Evolutionary conservation across 306 rosid genomes (phyloP).

Genomic region (Purshia tridentata): DNA sequence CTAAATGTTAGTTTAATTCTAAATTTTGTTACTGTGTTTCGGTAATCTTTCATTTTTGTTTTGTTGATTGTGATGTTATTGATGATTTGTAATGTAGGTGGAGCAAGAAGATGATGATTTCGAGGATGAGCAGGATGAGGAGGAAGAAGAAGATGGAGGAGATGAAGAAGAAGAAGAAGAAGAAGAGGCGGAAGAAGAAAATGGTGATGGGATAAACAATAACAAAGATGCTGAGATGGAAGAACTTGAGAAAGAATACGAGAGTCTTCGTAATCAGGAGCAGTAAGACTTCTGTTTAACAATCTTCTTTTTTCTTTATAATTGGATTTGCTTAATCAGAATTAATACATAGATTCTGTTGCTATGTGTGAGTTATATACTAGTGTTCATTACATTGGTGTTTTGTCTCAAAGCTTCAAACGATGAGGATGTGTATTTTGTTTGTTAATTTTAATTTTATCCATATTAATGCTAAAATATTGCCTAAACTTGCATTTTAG

Average conservation of each 20-base stretch:
- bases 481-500: neutral
- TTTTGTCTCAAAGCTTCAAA: neutral
- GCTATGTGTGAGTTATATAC: neutral
- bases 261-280: slow-evolving; percentile 64
- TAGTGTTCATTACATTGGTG: neutral
- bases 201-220: slow-evolving; percentile 19
- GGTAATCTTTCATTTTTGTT: neutral
- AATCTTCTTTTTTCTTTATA: neutral
- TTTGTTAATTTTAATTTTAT: neutral
- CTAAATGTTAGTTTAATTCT: slow-evolving; percentile 22
- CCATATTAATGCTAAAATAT: neutral
- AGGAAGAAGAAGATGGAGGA: slow-evolving; percentile 13
- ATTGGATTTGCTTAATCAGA: neutral
- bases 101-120: slow-evolving; percentile 20
- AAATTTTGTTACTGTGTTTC: neutral
- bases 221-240: slow-evolving; percentile 64
- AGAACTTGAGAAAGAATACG: slow-evolving; percentile 73
- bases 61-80: slow-evolving; percentile 4
- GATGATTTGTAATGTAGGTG: slow-evolving; percentile 32
- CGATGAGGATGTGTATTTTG: neutral
- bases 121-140: slow-evolving; percentile 31
- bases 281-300: slow-evolving; percentile 47
- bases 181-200: slow-evolving; percentile 28
- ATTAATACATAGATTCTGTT: neutral
- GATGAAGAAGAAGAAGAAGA: slow-evolving; percentile 33